These are phyloP conservation scores for Aspergillus brasiliensis DNA, from an alignment of 2,329 filamentous ascomycete genomes.

Conservation along the genomic window DNA sequence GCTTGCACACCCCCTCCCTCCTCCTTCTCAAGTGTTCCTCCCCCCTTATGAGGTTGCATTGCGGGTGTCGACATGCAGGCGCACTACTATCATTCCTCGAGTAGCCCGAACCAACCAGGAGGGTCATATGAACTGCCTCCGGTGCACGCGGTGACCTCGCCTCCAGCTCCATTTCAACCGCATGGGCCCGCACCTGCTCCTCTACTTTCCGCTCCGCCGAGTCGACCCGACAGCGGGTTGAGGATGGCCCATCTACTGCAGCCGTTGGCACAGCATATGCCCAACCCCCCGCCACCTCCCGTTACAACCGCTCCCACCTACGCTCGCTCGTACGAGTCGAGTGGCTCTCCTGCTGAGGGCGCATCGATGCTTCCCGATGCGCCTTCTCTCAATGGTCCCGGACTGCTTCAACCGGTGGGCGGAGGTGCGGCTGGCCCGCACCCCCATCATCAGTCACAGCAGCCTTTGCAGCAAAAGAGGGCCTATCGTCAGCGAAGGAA, in stretches of 20 bases:
- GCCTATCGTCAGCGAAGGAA: conserved; percentile 94
- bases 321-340: conserved; percentile 43
- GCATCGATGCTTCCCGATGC: conserved; percentile 39
- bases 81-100: conserved; percentile 34
- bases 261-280: conserved; percentile 33
- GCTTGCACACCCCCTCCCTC: not conserved
- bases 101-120: conserved; percentile 26
- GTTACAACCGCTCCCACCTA: conserved; percentile 33
- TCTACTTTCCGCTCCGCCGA: conserved; percentile 41
- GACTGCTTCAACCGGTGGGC: conserved; percentile 19
- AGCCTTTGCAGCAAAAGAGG: conserved; percentile 76
- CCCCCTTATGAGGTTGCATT: conserved; percentile 23
- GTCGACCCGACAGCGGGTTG: conserved; percentile 42
- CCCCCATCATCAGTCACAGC: conserved; percentile 49
- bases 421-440: conserved; percentile 5
- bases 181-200: conserved; percentile 25
- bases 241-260: conserved; percentile 47
- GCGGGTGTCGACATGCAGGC: conserved; percentile 34
- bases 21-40: not conserved
- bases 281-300: conserved; percentile 24
- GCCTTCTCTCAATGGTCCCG: conserved; percentile 40
- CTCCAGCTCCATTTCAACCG: conserved; percentile 31
- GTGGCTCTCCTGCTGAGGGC: conserved; percentile 43
- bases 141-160: conserved; percentile 39
- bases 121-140: conserved; percentile 37